Percentiles rank a stretch among this genome's conserved stretches.
Evolutionary conservation across 495 filamentous ascomycete species (phyloP).

Genomic region (Corynascus novoguineensis): DNA sequence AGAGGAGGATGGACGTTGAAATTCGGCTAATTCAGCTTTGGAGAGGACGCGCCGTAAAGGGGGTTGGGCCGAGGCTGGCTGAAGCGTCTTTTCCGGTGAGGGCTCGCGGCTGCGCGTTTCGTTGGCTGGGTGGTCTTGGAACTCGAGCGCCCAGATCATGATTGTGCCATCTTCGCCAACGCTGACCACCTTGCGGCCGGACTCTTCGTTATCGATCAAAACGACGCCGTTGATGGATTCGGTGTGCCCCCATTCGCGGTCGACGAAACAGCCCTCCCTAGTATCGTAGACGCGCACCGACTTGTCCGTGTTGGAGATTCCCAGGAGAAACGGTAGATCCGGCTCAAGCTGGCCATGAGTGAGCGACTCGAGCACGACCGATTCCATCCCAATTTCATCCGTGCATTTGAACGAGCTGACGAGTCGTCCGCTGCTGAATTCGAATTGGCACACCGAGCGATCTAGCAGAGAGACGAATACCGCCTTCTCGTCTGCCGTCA

Average conservation of each 20-base stretch:
- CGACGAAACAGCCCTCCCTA: conserved; percentile 66
- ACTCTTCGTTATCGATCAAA: conserved; percentile 57
- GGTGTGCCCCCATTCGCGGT: conserved; percentile 89
- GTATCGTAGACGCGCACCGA: conserved; percentile 85
- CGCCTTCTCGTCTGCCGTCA: conserved; percentile 57
- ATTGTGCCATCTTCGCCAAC: conserved; percentile 79
- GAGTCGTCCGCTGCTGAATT: conserved; percentile 64
- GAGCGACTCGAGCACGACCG: conserved; percentile 75
- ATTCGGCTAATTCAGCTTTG: conserved; percentile 69
- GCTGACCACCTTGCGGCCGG: conserved; percentile 56
- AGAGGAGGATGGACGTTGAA: conserved; percentile 53
- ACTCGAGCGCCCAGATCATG: conserved; percentile 72
- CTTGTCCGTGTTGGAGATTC: conserved; percentile 87
- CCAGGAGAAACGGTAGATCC: conserved; percentile 58
- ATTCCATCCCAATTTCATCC: conserved; percentile 71
- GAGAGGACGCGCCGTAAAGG: conserved; percentile 72
- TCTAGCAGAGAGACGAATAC: conserved; percentile 74
- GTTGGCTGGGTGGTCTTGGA: conserved; percentile 34
- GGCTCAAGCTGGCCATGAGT: conserved; percentile 47
- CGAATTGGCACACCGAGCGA: conserved; percentile 70
- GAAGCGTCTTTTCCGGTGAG: conserved; percentile 48
- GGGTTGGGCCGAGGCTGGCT: conserved; percentile 49
- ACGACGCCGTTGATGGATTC: conserved; percentile 80
- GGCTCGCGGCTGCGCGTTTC: conserved; percentile 36
- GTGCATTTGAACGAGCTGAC: conserved; percentile 70